Base-by-base conservation (phyloP, 148 eudicot species). In the Selenicereus undatus region DNA sequence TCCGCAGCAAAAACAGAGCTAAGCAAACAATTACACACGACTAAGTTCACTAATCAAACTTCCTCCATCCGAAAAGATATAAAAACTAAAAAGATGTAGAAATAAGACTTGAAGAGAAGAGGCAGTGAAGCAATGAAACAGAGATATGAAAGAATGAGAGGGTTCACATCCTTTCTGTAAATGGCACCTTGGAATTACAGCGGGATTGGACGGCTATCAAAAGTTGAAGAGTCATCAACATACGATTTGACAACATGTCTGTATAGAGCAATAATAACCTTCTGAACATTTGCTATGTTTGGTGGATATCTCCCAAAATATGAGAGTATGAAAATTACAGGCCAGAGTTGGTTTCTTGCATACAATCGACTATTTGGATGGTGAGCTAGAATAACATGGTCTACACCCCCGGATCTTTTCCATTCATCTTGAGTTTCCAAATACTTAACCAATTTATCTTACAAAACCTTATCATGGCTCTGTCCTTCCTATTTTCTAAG, bases 231-330 rank as follows among this genome's bases (percentile, higher is more conserved):
- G 75, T 96, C 99, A 76, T 93, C 85, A 74, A 75, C 89, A 83
- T 78, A 92, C 21, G 88, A 85, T 58, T 81, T 83, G 83, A 93
- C 83, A 42, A 96, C 90, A 85, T 96, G 99, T 71, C 84, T 88
- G 74, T 96, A 96, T 68, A 98, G 99, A 65, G 98, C 98, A 82
- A 96, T 96, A 72, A 96, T 89, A 81, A 93, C 99, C 86, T 96
- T 96, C 87, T 91, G 90, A 79, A 92, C 92, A 85, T 96, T 92
- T n/a, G 99, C 99, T 75, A 96, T 79, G 79, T 82, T 89, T 1
- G 93, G 92, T 16, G 99, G 97, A 81, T 96, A 96, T 91, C 99
- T 93, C 62, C 99, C 99, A 66, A 96, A 93, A 89, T 96, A 98
- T 2, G 99, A 86, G 17, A 96, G 91, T 73, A 93, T 90, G 79